Conservation (phyloP, 2,329 filamentous ascomycete species). For the Ophiostoma angusticollis region DNA sequence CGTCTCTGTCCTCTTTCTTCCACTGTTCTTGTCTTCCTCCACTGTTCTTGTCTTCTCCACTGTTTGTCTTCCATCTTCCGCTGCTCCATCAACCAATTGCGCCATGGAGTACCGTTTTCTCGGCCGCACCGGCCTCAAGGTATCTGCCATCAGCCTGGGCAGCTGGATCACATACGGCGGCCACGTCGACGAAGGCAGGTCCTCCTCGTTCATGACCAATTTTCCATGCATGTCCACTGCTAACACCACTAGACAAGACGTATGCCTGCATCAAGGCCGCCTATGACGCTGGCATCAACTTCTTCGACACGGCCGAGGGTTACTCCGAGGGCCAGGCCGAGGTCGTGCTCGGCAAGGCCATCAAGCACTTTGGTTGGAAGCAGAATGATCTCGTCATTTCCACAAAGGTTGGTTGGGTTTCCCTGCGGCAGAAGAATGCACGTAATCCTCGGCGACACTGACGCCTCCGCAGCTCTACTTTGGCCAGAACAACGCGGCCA, state of each 20-base stretch:
- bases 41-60: background rate
- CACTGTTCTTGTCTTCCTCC: no score
- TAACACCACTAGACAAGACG: conserved; percentile 1
- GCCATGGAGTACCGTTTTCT: conserved; percentile 61
- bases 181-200: conserved; percentile 52
- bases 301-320: conserved; percentile 50
- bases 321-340: conserved; percentile 37
- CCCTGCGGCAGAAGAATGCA: no score
- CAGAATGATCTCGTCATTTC: conserved; percentile 41
- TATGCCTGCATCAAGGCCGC: conserved; percentile 51
- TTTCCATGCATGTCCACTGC: background rate
- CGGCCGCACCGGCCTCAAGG: conserved; percentile 58
- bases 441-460: no score
- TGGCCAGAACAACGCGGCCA: conserved; percentile 8
- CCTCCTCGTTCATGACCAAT: background rate
- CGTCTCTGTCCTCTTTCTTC: no score
- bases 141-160: conserved; percentile 59
- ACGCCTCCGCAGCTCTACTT: conserved; percentile 5
- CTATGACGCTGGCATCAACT: conserved; percentile 49
- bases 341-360: conserved; percentile 37
- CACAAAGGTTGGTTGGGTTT: conserved; percentile 34
- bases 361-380: conserved; percentile 40
- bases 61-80: background rate
- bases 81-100: background rate
- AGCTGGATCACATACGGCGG: conserved; percentile 66